Base-by-base conservation (phyloP, 306 rosid genomes). In the Sindora glabra region DNA sequence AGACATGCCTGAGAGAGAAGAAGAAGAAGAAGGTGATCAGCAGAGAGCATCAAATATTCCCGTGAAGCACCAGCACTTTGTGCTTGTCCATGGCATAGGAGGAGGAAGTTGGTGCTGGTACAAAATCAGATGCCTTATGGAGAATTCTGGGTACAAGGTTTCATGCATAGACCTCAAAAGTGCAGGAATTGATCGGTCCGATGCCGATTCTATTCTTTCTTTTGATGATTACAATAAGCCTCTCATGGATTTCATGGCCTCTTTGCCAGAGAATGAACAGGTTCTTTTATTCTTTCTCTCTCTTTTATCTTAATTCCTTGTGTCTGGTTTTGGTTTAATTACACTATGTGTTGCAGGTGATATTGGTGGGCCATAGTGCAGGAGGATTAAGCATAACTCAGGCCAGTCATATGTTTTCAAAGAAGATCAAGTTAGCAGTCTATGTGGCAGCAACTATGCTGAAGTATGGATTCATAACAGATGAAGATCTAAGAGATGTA, bases 81-180 rank as follows among this genome's bases (percentile, higher is more conserved):
- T 92, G 64, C 83, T 92, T 52, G 85, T 92, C 41, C 99, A 89
- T 71, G 99, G 99, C 37, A 13, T 89, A 55, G 24, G 95, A 13
- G 90, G 90, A 9, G 99, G 96, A 37, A 64, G 78, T 53, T 92
- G 99, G 99, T 83, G 99, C 50, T 92, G 99, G 99, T 92, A 83
- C 83, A 92, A 83, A 86, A 74, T 92, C 78, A 60, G 81, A 68
- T 81, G 90, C 48, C 87, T 88, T 3, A 79, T 92, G 95, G 96
- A 92, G 79, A 86, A 82, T 78, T 92, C 96, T 3, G 95, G 98
- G 65, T 81, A 65, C 72, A 83, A 58, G 63, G 96, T 88, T 7
- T 77, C 98, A 5, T 81, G 89, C 57, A 47, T 92, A 61, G 95
- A 92, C 73, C 96, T 92, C 19, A 92, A 86, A 70, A 56, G 95